Percentiles rank a stretch among this genome's conserved stretches.
Conservation (phyloP, 148 eudicot genomes). For the Pouteria glomerata region DNA sequence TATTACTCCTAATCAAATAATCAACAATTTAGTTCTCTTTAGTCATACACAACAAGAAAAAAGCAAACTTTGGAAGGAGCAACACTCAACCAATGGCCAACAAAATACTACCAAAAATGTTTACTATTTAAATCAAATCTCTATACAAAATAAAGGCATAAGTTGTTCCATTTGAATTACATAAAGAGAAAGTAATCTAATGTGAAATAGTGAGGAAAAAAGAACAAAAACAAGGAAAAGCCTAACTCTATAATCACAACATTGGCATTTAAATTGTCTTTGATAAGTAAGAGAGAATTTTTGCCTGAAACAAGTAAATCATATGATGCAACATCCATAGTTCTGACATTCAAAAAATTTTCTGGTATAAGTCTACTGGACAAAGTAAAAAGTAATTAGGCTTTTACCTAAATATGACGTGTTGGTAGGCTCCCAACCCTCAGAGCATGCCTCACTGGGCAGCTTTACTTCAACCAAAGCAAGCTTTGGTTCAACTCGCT, state of each 20-base stretch:
- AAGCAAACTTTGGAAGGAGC: too few relatives aligned
- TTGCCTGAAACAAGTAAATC: too few relatives aligned
- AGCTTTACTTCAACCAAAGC: slow-evolving; percentile 68
- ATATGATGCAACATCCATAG: too few relatives aligned
- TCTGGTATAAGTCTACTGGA: background rate
- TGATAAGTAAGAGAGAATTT: background rate
- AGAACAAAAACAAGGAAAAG: background rate
- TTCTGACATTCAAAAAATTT: too few relatives aligned
- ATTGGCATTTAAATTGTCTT: background rate
- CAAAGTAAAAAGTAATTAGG: background rate
- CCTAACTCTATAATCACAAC: background rate
- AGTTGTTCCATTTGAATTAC: too few relatives aligned
- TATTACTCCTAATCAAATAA: too few relatives aligned
- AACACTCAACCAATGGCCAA: too few relatives aligned
- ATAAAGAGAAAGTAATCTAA: background rate
- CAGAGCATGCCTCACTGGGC: slow-evolving; percentile 66
- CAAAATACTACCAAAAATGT: too few relatives aligned
- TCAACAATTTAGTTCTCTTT: too few relatives aligned
- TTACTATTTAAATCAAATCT: background rate
- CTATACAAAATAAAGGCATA: too few relatives aligned
- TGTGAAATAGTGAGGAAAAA: background rate
- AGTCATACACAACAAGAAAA: too few relatives aligned
- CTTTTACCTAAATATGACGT: slow-evolving; percentile 60
- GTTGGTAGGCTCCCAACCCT: slow-evolving; percentile 59
- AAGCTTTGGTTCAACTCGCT: slow-evolving; percentile 82